Conservation (phyloP, 768 basidiomycete species). For the Trametes elegans region DNA sequence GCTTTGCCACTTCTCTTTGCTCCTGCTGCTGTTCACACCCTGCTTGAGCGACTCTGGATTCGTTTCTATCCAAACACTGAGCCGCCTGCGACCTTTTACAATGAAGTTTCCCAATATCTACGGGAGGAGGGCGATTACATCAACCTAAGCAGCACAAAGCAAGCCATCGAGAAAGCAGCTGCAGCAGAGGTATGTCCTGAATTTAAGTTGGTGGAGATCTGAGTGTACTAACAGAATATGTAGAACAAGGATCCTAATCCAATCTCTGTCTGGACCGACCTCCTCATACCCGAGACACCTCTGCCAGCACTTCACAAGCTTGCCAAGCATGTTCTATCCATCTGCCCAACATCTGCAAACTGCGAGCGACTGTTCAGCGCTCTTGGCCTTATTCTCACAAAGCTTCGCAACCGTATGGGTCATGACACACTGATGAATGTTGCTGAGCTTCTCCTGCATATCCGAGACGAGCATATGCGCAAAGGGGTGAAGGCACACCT, state of each 20-base stretch:
- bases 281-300: neutral
- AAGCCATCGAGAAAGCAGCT: neutral
- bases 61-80: neutral
- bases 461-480: neutral
- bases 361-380: neutral
- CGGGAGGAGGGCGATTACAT: neutral
- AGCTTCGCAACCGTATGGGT: neutral
- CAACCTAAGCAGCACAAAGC: neutral
- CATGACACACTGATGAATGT: conserved; percentile 2
- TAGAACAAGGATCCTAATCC: neutral
- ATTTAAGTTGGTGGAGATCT: neutral
- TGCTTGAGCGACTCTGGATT: neutral
- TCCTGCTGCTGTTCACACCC: neutral
- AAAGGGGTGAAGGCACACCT: neutral
- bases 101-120: neutral
- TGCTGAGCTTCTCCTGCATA: neutral
- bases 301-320: neutral
- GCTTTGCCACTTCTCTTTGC: neutral
- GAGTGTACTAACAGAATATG: neutral
- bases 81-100: neutral
- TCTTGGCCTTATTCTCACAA: neutral
- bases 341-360: neutral
- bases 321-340: neutral
- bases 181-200: neutral
- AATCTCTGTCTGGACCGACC: neutral